Base-by-base conservation (phyloP, 495 filamentous ascomycete species). In the Daldinia decipiens region DNA sequence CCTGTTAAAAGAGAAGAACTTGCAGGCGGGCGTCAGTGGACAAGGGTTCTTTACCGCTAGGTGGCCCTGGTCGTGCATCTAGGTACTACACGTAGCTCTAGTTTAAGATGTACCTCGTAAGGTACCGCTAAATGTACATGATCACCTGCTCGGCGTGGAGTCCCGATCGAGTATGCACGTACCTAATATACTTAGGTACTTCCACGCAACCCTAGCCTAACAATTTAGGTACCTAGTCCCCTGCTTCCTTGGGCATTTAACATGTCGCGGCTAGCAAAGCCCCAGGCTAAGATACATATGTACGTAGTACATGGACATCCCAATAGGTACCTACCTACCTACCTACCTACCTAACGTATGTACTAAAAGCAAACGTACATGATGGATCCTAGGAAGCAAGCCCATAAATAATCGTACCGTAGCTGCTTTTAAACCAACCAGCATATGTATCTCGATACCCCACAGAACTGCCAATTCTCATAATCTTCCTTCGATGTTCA, bases 401-500 rank as follows among this genome's bases (percentile, higher is more conserved):
- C n/a, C 39, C n/a, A 40, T 17, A 36, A 47, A 21, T 47, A 21
- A 17, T 36, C 12, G 31, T 43, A 59, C 24, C 38, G 56, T 34
- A 59, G 24, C 56, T 47, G 17, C 17, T 47, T 59, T 43, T n/a
- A 9, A 43, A 29, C 56, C 56, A 57, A 57, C 36, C 17, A 27
- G 21, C 34, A 43, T 59, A 39, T 43, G 36, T 59, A 40, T n/a
- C 38, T 29, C 39, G 13, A 17, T 59, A 63, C 65, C 55, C 53
- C 65, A 60, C 61, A 65, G 40, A 50, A 47, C 36, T 66, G 43
- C 19, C 47, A 47, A 55, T 62, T 53, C 57, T 58, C 34, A 51
- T 36, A 66, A 50, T 65, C 60, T 61, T 61, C 40, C 45, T n/a
- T 59, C 70, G 64, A 68, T 69, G 55, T 59, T 62, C 65, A 73